A percentile compares a stretch with the other conserved stretches of the same genome.
phyloP scores from a whole-genome alignment of 257 asterid genomes.

The Solanum lycopersicoides region DNA sequence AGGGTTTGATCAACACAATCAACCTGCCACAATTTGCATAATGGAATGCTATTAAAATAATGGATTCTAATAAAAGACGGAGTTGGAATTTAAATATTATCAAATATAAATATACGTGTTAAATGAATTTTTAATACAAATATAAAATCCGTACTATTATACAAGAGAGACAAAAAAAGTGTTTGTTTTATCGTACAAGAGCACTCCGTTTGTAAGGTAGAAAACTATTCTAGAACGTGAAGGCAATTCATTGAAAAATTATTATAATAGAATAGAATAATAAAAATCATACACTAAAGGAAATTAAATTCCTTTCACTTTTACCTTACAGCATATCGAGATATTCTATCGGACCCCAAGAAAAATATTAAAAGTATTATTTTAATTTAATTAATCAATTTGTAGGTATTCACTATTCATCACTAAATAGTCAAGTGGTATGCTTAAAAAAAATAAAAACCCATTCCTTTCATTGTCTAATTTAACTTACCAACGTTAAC shows the following conservation, averaged over 20 bases:
- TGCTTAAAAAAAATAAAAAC: neutral
- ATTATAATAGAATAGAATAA: neutral
- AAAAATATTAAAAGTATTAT: neutral
- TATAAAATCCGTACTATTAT: neutral
- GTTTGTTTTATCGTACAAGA: neutral
- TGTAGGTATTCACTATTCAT: neutral
- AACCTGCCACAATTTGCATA: neutral
- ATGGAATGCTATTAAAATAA: neutral
- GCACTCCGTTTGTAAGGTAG: neutral
- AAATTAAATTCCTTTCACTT: constrained; percentile 2
- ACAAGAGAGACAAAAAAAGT: neutral
- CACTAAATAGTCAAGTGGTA: neutral
- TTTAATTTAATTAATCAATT: neutral
- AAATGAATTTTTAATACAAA: neutral
- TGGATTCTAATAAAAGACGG: neutral
- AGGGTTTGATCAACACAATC: neutral
- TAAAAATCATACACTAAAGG: neutral
- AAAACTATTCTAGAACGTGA: constrained; percentile 1
- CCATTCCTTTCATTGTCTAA: neutral
- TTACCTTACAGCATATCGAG: neutral
- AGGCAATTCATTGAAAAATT: neutral
- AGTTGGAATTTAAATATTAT: neutral
- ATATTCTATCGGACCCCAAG: neutral
- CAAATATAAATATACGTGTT: neutral
- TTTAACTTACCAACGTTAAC: neutral